Base-by-base conservation (phyloP, 2,329 filamentous ascomycete genomes). In the Diplodia scrobiculata region DNA sequence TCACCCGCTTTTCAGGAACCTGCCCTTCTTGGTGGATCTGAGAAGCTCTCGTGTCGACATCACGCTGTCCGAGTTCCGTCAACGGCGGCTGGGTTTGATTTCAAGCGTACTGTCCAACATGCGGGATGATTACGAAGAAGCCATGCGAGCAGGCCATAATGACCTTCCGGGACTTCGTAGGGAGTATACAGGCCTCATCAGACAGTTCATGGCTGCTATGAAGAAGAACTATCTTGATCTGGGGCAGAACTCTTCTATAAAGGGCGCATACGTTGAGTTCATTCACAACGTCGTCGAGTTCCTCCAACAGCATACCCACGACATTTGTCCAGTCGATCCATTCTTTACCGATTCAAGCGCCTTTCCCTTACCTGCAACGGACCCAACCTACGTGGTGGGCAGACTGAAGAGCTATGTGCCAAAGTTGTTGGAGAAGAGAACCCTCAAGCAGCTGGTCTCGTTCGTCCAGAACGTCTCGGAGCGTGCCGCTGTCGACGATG, bases 351-450 rank as follows among this genome's bases (percentile, higher is more conserved):
- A 88, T 69, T 85, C 86, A 1, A 76, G 79, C 1, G 79, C 81
- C 0, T 89, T 89, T 71, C 87, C 87, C 2, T 76, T 88, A 4
- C 87, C 87, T 5, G 79, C 80, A 2, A 79, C 76, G 1, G 87
- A 89, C 71, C 87, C 87, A 1, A 84, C 81, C 0, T 89, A 89
- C 71, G 85, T 89, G 27, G 83, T 87, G 4, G 86, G 84, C 9
- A 82, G 82, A 66, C 76, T 89, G 36, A 86, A 84, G 69, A 82
- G 84, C 52, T 89, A 88, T 68, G 82, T 81, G 13, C 78, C 84
- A 1, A 86, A 84, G 69, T 75, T 87, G 2, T 74, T 73, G 2
- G 79, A 83, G 27, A 68, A 76, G 7, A 81, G 82, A 66, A 80
- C 80, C 11, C 78, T 81, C 6, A 87, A 84, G 69, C 81, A 86